Evolutionary conservation across 108 stramenopile species (phyloP), one percentile per base, ranked within the genome.

Genomic region (Pseudonitzschia multiseries): DNA sequence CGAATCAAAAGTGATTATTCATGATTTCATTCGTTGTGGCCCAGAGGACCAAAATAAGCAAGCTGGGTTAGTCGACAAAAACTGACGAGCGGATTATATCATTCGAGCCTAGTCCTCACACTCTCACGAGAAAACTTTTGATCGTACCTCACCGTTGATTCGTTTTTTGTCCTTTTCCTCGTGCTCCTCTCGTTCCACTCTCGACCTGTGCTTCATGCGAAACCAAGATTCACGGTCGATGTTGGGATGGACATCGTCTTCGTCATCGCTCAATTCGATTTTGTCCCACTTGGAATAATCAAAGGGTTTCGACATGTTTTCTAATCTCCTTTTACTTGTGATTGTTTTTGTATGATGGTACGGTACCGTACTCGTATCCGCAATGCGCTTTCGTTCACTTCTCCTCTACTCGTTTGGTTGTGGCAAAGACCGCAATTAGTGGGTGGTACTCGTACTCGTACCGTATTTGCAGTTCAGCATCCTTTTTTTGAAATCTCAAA

Each of bases 251-350:
- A 93, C 89, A 84, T 99, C 99, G 41, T 95, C 96, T 79, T 99
- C 99, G 69, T 99, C 99, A 74, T 99, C 99, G 48, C 85, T 87
- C 42, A 99, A 81, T 83, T 99, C 96, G 56, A 97, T 94, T 65
- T 96, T 95, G 83, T 98, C 98, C 98, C 98, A 98, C 84, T 98
- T 98, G 31, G 89, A 91, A 80, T 98, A 98, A 73, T 98, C 91
- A 79, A 98, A 98, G 1, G 92, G 84, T 69, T 91, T 94, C 72
- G 87, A 84, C 96, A 95, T 95, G 3, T 36, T 62, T 27, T 36
- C 13, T 62, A 24, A 20, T 10, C 31, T 62, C 33, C 40, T 2
- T 12, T 62, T 13, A 22, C 32, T 36, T 13, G 9, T 62, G 24
- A 22, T 62, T 26, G 15, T 14, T 59, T 31, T 56, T 57, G 4